Base-by-base conservation (phyloP, 2,329 filamentous ascomycete species). In the Colletotrichum abscissum region DNA sequence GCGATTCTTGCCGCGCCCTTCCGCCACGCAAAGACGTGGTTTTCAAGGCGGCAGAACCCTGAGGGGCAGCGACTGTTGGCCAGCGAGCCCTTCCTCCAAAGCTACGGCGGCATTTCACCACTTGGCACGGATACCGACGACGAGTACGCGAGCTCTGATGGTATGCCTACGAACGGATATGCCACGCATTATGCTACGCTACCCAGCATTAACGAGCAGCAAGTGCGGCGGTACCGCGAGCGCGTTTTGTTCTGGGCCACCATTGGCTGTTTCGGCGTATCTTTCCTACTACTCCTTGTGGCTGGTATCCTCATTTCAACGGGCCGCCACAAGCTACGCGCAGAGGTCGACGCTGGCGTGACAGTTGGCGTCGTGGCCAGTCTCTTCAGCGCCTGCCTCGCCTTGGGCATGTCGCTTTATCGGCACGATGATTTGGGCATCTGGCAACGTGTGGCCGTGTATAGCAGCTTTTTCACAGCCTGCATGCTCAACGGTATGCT, bases 301-400 rank as follows among this genome's bases (percentile, higher is more conserved):
- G 89, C 93, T 0, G 86, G 86, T 49, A 86, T 93, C 11, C 88
- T 97, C 49, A 90, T 93, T 38, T 83, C 86, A 16, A 94, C 94
- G 1, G 93, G 93, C 9, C 87, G 89, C 59, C 92, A 91, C 79
- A 92, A 89, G 80, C 86, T 92, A 76, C 86, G 89, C 5, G 86
- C 91, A n/a, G 91, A 94, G 80, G 94, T 96, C 4, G 93, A 95
- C 77, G 90, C 89, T 0, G 93, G 92, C 9, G 92, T 94, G 2
- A 87, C 93, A 1, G 86, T 94, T 54, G 93, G 93, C 11, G 91
- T 93, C 19, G 87, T 93, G 38, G 86, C 89, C 35, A 93, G 92
- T 75, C 80, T 95, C 54, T 87, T 91, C 73, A 91, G 91, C 77
- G 90, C 90, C 0, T 89, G 91, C 59, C 84, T 88, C 14, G 92